Percentiles rank a stretch among this genome's conserved stretches.
phyloP scores from a whole-genome alignment of 2,329 filamentous ascomycete species.

The Pestalotiopsis sp. region DNA sequence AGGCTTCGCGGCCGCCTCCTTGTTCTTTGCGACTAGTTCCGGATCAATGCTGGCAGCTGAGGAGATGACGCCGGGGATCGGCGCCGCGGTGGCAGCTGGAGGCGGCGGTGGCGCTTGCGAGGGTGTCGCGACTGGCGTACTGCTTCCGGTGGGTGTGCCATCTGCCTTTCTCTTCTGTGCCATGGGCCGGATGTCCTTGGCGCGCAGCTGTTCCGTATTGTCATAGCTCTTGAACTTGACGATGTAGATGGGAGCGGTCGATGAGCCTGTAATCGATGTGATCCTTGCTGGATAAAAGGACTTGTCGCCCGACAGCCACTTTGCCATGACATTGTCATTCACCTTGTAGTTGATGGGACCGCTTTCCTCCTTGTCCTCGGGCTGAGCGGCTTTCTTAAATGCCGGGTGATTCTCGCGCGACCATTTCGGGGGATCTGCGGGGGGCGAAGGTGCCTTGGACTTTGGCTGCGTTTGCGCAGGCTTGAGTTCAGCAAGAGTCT shows the following conservation, averaged over 20 bases:
- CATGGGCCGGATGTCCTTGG: slow-evolving; percentile 82
- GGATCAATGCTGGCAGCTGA: slow-evolving; percentile 61
- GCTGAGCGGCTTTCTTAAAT: slow-evolving; percentile 61
- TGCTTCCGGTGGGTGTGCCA: slow-evolving; percentile 60
- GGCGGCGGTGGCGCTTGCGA: slow-evolving; percentile 33
- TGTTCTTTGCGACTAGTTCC: slow-evolving; percentile 50
- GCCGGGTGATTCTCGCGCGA: slow-evolving; percentile 81
- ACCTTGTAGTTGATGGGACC: slow-evolving; percentile 70
- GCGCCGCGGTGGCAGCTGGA: slow-evolving; percentile 34
- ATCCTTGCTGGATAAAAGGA: slow-evolving; percentile 91
- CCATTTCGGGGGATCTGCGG: slow-evolving; percentile 72
- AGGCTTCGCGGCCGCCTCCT: slow-evolving; percentile 64
- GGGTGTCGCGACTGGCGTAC: slow-evolving; percentile 34
- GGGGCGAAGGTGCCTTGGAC: slow-evolving; percentile 46
- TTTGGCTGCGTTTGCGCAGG: slow-evolving; percentile 54
- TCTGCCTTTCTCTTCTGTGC: slow-evolving; percentile 87
- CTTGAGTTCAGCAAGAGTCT: slow-evolving; percentile 80
- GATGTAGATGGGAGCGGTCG: slow-evolving; percentile 87
- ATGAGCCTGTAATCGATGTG: slow-evolving; percentile 89
- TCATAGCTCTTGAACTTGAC: slow-evolving; percentile 95
- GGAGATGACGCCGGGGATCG: slow-evolving; percentile 50
- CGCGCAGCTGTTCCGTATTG: slow-evolving; percentile 78
- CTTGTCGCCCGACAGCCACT: slow-evolving; percentile 89
- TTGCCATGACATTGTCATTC: slow-evolving; percentile 88
- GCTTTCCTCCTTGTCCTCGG: slow-evolving; percentile 58